These are phyloP conservation scores for Nicotiana noctiflora DNA, from an alignment of 257 asterid species.

Conservation along the genomic window DNA sequence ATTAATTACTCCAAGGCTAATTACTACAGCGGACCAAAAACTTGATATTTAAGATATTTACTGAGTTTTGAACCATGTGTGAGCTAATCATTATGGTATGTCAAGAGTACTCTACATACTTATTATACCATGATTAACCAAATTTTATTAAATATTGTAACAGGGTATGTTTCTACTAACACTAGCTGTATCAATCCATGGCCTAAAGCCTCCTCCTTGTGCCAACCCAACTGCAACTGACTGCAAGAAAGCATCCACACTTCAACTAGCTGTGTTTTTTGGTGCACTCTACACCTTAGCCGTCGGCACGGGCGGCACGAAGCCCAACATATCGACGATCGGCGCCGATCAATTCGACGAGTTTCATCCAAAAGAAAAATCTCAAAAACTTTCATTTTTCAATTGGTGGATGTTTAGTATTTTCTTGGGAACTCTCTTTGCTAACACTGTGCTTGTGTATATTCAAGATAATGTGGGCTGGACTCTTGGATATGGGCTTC, in stretches of 20 bases:
- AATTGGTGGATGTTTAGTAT: conserved; percentile 97
- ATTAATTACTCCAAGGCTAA: too few species aligned
- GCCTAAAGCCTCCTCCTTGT: conserved; percentile 61
- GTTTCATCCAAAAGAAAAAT: conserved; percentile 65
- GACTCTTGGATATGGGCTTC: conserved; percentile 81
- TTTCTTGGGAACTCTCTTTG: conserved; percentile 73
- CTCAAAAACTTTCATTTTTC: conserved; percentile 80
- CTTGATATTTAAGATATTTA: too few species aligned
- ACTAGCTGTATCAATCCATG: conserved; percentile 52
- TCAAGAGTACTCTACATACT: not conserved
- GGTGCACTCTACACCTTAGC: conserved; percentile 75
- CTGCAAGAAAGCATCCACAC: conserved; percentile 48
- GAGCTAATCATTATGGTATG: too few species aligned
- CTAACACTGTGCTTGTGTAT: conserved; percentile 71
- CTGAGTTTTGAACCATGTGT: too few species aligned
- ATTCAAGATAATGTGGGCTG: conserved; percentile 88
- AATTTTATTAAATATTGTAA: not conserved
- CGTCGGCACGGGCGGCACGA: conserved; percentile 82
- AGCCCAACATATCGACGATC: conserved; percentile 84
- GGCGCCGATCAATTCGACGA: conserved; percentile 95
- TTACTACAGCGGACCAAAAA: too few species aligned
- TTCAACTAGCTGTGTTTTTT: conserved; percentile 56
- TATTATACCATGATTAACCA: not conserved
- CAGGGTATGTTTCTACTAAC: conserved; percentile 78
- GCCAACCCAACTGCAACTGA: conserved; percentile 33